Evolutionary conservation across 306 rosid genomes (phyloP).

Genomic region (Gastrolobium villosum): DNA sequence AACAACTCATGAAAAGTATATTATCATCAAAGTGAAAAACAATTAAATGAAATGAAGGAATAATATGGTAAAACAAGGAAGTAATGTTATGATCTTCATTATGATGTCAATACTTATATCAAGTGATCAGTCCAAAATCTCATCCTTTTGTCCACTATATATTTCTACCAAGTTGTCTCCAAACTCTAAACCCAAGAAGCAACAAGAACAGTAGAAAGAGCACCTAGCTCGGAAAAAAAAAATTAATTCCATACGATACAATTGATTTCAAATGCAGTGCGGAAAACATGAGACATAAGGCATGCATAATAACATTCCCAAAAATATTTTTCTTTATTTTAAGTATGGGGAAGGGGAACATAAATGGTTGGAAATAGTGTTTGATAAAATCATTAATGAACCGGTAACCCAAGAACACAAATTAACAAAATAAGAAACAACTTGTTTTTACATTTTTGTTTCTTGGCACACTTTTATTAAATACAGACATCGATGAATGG

Average conservation of each 20-base stretch:
- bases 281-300: background rate
- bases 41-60: constrained; percentile 28
- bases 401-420: too few species aligned
- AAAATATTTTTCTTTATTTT: too few species aligned
- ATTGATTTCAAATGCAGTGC: background rate
- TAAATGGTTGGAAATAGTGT: too few species aligned
- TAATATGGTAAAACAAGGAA: constrained; percentile 11
- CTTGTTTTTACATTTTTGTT: too few species aligned
- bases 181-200: constrained; percentile 24
- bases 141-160: constrained; percentile 25
- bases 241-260: background rate
- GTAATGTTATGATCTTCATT: background rate
- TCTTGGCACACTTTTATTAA: too few species aligned
- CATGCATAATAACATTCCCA: too few species aligned
- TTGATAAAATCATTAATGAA: too few species aligned
- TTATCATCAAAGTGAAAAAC: constrained; percentile 18
- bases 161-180: constrained; percentile 19
- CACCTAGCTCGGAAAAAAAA: background rate
- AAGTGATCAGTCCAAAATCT: constrained; percentile 31
- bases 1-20: constrained; percentile 2
- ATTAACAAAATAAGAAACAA: too few species aligned
- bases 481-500: too few species aligned
- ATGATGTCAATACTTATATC: constrained; percentile 8
- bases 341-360: too few species aligned
- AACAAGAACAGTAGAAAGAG: background rate